Conservation (phyloP, 108 stramenopile species). For the Conticribra weissflogii region DNA sequence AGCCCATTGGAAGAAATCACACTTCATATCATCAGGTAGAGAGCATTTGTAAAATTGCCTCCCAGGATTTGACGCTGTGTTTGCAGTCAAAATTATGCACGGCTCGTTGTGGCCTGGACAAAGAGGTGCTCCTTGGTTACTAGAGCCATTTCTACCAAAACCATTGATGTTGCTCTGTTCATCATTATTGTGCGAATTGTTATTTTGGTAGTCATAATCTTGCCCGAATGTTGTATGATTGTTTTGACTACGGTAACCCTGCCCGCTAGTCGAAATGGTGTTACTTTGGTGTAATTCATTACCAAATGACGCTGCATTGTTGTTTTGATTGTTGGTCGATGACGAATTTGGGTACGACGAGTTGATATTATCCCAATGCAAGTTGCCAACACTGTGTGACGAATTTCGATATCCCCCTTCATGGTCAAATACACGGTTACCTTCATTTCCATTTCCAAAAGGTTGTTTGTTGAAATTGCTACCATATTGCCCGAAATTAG, state of each 20-base stretch:
- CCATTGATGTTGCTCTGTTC: too few species aligned
- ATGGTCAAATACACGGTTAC: too few species aligned
- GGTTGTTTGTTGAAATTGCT: background rate
- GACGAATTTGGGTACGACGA: background rate
- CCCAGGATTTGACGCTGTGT: conserved; percentile 65
- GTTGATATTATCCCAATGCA: background rate
- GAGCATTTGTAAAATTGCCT: conserved; percentile 89
- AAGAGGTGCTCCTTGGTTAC: conserved; percentile 46
- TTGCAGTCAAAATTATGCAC: conserved; percentile 66
- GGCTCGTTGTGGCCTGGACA: conserved; percentile 83
- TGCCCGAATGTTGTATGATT: conserved; percentile 1
- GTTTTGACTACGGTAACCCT: conserved; percentile 4
- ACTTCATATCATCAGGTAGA: conserved; percentile 69
- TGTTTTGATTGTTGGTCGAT: background rate
- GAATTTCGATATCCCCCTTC: background rate
- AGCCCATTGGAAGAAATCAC: conserved; percentile 91
- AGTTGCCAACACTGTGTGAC: background rate
- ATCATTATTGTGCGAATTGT: too few species aligned
- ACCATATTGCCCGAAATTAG: background rate
- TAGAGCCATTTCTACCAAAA: conserved; percentile 5
- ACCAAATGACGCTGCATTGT: background rate
- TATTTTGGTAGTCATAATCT: conserved; percentile 14
- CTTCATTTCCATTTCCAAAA: too few species aligned
- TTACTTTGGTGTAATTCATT: too few species aligned
- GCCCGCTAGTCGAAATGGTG: too few species aligned